Evolutionary conservation across 2,329 filamentous ascomycete species (phyloP), one percentile per base, ranked within the genome.

Genomic region (Exserohilum turcica): DNA sequence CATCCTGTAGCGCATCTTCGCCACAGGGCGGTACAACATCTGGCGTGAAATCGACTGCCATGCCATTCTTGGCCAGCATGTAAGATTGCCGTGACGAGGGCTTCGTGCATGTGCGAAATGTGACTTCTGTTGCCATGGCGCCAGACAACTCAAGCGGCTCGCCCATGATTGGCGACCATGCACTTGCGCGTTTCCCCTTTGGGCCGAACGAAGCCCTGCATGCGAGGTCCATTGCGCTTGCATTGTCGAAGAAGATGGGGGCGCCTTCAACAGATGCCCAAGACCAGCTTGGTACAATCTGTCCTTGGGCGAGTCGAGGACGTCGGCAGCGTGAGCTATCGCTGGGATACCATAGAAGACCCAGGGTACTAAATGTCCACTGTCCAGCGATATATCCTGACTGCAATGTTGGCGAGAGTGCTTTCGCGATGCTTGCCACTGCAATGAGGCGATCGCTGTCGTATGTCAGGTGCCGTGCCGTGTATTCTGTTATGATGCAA

Each of bases 211-310:
- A 65, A 7, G 63, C 67, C 15, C 61, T 63, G 32, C 70, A 73
- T 1, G 70, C 71, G 0, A 74, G 56, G 43, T 74, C 71, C 70
- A 74, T 74, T 3, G 71, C 71, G 7, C 66, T 70, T 8, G 63
- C 50, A 24, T 72, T 73, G 52, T 74, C 71, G 40, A 72, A 73
- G 54, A 65, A 71, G 38, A 73, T 66, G 0, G 70, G 67, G 3
- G 70, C 73, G 15, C 70, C 71, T 60, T 73, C 68, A 9, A 72
- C 50, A 1, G 68, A 69, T 45, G 70, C 71, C 71, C 71, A 74
- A 35, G 70, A 72, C 71, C 71, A 74, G 57, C 66, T 73, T 7
- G 71, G 70, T 15, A 73, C 57, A 21, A 63, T 63, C 12, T 63
- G 59, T 2, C 57, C 56, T 43, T 59, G 31, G 9, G 45, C 38